Evolutionary conservation across 257 asterid species (phyloP).

Genomic region (Przewalskia tangutica): DNA sequence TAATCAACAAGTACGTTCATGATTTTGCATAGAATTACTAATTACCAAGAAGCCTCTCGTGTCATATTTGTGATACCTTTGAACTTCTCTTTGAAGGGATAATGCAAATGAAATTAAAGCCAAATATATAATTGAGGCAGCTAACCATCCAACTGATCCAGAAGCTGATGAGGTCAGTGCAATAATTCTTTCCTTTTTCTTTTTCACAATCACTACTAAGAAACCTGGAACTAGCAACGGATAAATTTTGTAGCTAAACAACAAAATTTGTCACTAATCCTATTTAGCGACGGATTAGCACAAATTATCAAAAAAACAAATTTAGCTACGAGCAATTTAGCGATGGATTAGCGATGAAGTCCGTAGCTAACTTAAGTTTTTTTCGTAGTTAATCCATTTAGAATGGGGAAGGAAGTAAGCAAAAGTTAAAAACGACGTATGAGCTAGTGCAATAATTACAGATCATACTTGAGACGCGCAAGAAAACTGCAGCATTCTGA

Average conservation of each 20-base stretch:
- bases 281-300: too few relatives aligned
- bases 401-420: neutral
- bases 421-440: neutral
- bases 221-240: too few relatives aligned
- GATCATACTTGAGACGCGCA: neutral
- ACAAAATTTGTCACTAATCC: too few relatives aligned
- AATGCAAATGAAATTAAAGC: constrained; percentile 74
- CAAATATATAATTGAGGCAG: constrained; percentile 34
- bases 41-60: neutral
- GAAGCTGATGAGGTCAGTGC: constrained; percentile 77
- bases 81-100: constrained; percentile 29
- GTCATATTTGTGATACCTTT: neutral
- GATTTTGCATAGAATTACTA: neutral
- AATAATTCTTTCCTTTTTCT: neutral
- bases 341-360: too few relatives aligned
- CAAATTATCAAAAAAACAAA: too few relatives aligned
- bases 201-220: neutral
- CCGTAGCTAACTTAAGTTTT: too few relatives aligned
- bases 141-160: constrained; percentile 75
- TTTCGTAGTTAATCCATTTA: too few relatives aligned
- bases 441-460: neutral
- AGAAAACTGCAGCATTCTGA: neutral
- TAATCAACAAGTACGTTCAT: constrained; percentile 46
- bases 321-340: too few relatives aligned
- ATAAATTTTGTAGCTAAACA: too few relatives aligned